Percentiles rank a stretch among this genome's conserved stretches.
phyloP scores from a whole-genome alignment of 2,329 filamentous ascomycete genomes.

The Penicillium sp. region DNA sequence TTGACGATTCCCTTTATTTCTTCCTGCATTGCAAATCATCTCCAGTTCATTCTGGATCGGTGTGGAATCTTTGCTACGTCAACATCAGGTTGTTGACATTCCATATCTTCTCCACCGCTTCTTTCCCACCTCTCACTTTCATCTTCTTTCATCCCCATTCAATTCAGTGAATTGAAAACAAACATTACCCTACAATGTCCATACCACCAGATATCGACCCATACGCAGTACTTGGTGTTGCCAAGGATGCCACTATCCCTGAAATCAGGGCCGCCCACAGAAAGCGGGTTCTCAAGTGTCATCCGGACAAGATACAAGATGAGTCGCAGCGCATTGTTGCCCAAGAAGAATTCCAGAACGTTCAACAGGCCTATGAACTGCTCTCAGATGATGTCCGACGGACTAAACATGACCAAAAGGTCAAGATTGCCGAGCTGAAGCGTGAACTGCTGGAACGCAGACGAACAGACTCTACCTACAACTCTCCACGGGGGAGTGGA shows the following conservation, averaged over 20 bases:
- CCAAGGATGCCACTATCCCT: conserved; percentile 65
- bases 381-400: conserved; percentile 74
- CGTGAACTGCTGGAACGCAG: conserved; percentile 53
- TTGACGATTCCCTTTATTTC: background rate
- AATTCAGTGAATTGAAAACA: conserved; percentile 16
- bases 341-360: conserved; percentile 83
- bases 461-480: conserved; percentile 20
- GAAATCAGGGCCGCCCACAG: conserved; percentile 78
- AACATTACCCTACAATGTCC: conserved; percentile 21
- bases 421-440: conserved; percentile 64
- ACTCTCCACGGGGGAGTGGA: conserved; percentile 22
- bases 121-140: conserved; percentile 13
- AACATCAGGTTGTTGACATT: conserved; percentile 12
- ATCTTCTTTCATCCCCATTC: conserved; percentile 5
- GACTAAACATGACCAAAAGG: conserved; percentile 72
- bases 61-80: conserved; percentile 18
- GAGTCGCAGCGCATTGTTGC: conserved; percentile 72
- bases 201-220: conserved; percentile 60
- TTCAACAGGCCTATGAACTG: conserved; percentile 90
- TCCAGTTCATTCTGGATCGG: conserved; percentile 22
- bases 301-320: conserved; percentile 88
- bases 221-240: conserved; percentile 72
- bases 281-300: conserved; percentile 82
- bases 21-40: conserved; percentile 6
- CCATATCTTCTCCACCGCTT: conserved; percentile 24